Evolutionary conservation across 345 rosid genomes (phyloP).

Genomic region (Arabis hirsuta): DNA sequence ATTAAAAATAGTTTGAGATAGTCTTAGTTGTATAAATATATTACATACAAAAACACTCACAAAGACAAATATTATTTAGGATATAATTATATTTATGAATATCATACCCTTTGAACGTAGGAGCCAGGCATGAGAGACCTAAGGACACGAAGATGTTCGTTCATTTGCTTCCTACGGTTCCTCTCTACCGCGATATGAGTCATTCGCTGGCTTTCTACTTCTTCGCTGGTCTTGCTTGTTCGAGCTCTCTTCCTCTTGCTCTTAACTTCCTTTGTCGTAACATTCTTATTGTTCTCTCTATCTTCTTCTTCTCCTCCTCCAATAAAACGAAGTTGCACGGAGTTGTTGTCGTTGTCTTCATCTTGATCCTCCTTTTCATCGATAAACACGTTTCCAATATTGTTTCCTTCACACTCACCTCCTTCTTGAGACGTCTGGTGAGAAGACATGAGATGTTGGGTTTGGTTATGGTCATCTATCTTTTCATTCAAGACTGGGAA

Average conservation of each 20-base stretch:
- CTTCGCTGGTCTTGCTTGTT: conserved; percentile 77
- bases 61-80: not conserved
- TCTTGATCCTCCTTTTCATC: conserved; percentile 35
- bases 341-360: conserved; percentile 43
- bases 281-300: conserved; percentile 30
- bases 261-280: conserved; percentile 51
- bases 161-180: conserved; percentile 93
- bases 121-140: conserved; percentile 98
- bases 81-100: not conserved
- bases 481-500: conserved; percentile 79
- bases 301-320: conserved; percentile 41
- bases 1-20: not conserved
- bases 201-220: conserved; percentile 93
- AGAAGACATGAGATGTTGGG: conserved; percentile 38
- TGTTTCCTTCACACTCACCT: conserved; percentile 51
- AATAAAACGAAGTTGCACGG: conserved; percentile 59
- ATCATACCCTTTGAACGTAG: conserved; percentile 82
- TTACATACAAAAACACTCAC: not conserved
- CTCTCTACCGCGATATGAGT: conserved; percentile 94
- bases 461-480: conserved; percentile 45
- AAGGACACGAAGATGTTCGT: conserved; percentile 87
- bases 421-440: conserved; percentile 32
- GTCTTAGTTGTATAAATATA: not conserved
- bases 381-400: conserved; percentile 27
- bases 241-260: conserved; percentile 82